Evolutionary conservation across 2,329 filamentous ascomycete genomes (phyloP).

Genomic region (Pseudogymnoascus sp.): DNA sequence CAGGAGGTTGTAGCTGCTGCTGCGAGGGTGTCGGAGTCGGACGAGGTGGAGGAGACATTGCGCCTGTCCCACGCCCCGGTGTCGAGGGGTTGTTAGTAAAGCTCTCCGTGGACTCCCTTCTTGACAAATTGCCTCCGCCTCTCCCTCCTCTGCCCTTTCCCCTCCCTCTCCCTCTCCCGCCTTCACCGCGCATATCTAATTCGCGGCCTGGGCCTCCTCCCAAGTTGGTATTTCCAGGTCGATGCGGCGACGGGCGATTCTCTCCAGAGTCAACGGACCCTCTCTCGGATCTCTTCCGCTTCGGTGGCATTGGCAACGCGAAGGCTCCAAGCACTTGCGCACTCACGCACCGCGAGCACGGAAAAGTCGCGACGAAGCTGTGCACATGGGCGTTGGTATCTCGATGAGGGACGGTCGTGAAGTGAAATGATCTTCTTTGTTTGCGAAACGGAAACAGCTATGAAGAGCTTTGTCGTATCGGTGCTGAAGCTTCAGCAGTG

Average conservation of each 20-base stretch:
- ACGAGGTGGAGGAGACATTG: constrained; percentile 28
- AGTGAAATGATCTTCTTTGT: not conserved
- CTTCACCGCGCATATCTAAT: constrained; percentile 37
- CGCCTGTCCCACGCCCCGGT: constrained; percentile 23
- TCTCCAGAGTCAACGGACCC: constrained; percentile 32
- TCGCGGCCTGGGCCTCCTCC: constrained; percentile 44
- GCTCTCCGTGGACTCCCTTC: constrained; percentile 22
- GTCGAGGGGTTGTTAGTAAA: constrained; percentile 23
- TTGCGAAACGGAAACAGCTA: not conserved
- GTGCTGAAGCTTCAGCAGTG: not conserved
- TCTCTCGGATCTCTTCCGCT: constrained; percentile 30
- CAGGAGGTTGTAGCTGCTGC: constrained; percentile 9
- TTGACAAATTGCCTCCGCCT: constrained; percentile 22
- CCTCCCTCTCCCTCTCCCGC: constrained; percentile 38
- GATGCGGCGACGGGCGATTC: constrained; percentile 52
- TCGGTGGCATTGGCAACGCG: constrained; percentile 12
- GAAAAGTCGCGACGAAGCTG: constrained; percentile 2
- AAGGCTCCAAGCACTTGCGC: constrained; percentile 1
- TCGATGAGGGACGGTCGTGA: constrained; percentile 1
- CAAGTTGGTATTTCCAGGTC: constrained; percentile 46
- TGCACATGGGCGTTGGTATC: not conserved
- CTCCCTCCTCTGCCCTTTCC: constrained; percentile 33
- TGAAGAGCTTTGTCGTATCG: not conserved
- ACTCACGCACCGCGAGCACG: constrained; percentile 1
- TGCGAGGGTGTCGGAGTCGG: constrained; percentile 19